A percentile compares a stretch with the other conserved stretches of the same genome.
Conservation (phyloP, 73 alveolate genomes). For the Paramecium primaurelia region DNA sequence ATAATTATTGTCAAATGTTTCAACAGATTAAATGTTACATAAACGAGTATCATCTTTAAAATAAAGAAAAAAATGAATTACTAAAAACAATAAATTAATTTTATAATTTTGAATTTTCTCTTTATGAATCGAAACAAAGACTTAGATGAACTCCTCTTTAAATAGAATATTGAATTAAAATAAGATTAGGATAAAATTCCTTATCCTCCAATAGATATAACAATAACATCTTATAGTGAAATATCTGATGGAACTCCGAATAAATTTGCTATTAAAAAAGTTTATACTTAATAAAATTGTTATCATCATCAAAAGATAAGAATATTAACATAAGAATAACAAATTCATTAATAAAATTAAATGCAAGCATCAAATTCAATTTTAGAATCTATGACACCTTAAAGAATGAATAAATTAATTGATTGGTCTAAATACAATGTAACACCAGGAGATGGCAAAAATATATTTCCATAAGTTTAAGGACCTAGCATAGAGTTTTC, state of each 20-base stretch:
- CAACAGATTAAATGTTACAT: background rate
- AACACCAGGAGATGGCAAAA: conserved; percentile 35
- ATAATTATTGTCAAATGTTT: background rate
- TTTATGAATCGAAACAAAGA: background rate
- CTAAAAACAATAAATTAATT: background rate
- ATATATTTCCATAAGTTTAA: conserved; percentile 7
- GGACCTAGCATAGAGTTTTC: conserved; percentile 32
- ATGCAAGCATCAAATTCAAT: background rate
- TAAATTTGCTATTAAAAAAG: background rate
- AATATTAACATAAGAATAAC: background rate
- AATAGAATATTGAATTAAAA: background rate
- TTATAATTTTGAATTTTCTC: background rate
- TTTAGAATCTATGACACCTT: conserved; percentile 40
- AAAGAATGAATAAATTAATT: background rate
- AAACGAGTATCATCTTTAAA: conserved; percentile 36
- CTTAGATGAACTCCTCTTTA: conserved; percentile 3
- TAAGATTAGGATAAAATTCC: background rate
- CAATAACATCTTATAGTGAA: conserved; percentile 33
- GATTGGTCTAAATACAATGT: conserved; percentile 36
- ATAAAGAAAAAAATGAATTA: conserved; percentile 8
- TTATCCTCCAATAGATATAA: background rate
- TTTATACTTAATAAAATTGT: background rate
- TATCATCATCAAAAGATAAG: background rate
- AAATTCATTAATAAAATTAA: background rate
- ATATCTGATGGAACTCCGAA: conserved; percentile 33